These are phyloP conservation scores for Suillus americanus DNA, from an alignment of 768 basidiomycete species.

Conservation along the genomic window DNA sequence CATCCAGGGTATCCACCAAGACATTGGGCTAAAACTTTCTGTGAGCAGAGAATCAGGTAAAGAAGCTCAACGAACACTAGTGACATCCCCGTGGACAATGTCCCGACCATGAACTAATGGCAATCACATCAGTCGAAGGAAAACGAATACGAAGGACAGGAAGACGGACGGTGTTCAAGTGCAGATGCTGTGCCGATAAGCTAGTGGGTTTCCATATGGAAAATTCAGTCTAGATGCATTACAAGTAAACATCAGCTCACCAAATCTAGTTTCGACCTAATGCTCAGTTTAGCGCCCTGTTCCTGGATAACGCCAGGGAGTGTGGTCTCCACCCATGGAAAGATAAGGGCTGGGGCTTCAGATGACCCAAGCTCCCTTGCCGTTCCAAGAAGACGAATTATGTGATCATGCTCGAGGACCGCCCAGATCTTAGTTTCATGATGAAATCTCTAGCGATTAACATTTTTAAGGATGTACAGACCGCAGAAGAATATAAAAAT, in stretches of 20 bases:
- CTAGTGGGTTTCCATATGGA: neutral
- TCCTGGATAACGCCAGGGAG: slow-evolving; percentile 2
- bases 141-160: neutral
- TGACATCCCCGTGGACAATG: slow-evolving; percentile 5
- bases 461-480: neutral
- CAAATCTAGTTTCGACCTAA: slow-evolving; percentile 13
- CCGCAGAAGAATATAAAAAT: neutral
- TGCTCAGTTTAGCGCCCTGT: slow-evolving; percentile 4
- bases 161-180: neutral
- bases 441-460: slow-evolving; percentile 10
- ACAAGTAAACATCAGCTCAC: slow-evolving; percentile 7
- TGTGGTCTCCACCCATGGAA: slow-evolving; percentile 13
- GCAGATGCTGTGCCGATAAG: neutral
- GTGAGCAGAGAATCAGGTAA: neutral
- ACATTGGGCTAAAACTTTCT: slow-evolving; percentile 39
- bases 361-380: slow-evolving; percentile 11
- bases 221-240: neutral
- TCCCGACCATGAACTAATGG: neutral
- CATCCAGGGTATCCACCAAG: slow-evolving; percentile 31
- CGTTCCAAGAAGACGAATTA: slow-evolving; percentile 17
- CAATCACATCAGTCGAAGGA: neutral
- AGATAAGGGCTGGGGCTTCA: slow-evolving; percentile 17
- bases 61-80: neutral
- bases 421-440: slow-evolving; percentile 19
- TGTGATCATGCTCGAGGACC: slow-evolving; percentile 15